phyloP scores from a whole-genome alignment of 2,329 filamentous ascomycete genomes.

The Botrytis fragariae region DNA sequence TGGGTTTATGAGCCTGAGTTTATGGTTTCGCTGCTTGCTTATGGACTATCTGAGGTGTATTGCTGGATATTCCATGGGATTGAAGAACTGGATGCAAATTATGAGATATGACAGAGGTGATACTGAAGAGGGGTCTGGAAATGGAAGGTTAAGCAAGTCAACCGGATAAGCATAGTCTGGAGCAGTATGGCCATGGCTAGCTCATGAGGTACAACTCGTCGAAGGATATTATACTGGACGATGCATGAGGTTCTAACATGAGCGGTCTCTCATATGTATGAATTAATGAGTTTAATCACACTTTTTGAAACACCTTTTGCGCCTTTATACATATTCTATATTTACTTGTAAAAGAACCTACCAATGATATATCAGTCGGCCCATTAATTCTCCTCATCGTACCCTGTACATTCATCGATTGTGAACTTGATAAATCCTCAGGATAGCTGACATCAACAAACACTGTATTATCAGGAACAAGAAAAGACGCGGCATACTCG shows the following conservation, averaged over 20 bases:
- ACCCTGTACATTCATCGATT: background rate
- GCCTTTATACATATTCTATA: background rate
- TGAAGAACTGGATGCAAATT: background rate
- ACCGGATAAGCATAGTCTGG: background rate
- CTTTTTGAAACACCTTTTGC: background rate
- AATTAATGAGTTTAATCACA: background rate
- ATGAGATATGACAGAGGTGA: background rate
- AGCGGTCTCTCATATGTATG: background rate
- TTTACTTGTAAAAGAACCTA: fast-evolving
- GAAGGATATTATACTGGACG: background rate
- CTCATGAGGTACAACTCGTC: background rate
- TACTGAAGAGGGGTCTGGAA: no score
- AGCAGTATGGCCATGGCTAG: background rate
- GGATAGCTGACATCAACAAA: background rate
- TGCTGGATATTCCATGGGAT: background rate
- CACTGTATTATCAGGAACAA: background rate
- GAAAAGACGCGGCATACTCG: background rate
- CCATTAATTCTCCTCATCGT: background rate
- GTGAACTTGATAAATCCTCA: background rate
- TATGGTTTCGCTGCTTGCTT: background rate
- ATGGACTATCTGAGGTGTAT: background rate
- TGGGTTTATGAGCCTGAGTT: background rate
- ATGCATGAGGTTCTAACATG: background rate
- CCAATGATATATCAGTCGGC: background rate
- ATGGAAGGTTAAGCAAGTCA: background rate